Evolutionary conservation across 225 moss, liverwort and hornwort genomes (phyloP).

Genomic region (Marchantia polymorpha): DNA sequence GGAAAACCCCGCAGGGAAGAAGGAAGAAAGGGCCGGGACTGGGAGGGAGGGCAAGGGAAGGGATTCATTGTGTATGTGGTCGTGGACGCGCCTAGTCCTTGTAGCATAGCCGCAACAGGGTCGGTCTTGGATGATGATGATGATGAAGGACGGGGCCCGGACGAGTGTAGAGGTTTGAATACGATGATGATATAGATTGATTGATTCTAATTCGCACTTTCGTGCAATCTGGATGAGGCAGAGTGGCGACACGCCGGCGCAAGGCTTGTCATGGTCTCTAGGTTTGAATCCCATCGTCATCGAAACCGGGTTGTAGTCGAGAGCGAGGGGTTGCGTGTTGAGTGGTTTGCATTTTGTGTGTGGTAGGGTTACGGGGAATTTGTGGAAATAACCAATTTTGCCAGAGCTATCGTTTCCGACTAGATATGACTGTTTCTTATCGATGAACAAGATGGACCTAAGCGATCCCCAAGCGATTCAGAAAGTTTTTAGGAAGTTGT

Average conservation of each 20-base stretch:
- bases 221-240: slow-evolving; percentile 30
- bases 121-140: background rate
- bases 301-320: slow-evolving; percentile 13
- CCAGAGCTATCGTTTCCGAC: slow-evolving; percentile 1
- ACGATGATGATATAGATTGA: slow-evolving; percentile 10
- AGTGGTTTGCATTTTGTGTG: slow-evolving; percentile 20
- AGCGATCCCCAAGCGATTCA: background rate
- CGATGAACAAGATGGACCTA: slow-evolving; percentile 27
- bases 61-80: background rate
- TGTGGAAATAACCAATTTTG: background rate
- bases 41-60: background rate
- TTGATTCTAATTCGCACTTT: slow-evolving; percentile 16
- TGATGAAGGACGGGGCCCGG: background rate
- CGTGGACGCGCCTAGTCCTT: background rate
- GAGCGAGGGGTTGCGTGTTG: slow-evolving; percentile 23
- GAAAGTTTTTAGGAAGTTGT: background rate
- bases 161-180: slow-evolving; percentile 9
- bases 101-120: slow-evolving; percentile 9
- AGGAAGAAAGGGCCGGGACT: background rate
- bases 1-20: background rate
- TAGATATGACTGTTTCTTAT: slow-evolving; percentile 24
- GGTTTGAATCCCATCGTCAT: slow-evolving; percentile 16
- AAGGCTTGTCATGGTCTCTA: slow-evolving; percentile 27
- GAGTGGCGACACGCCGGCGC: slow-evolving; percentile 34
- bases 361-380: slow-evolving; percentile 32